Base-by-base conservation (phyloP, 2,329 filamentous ascomycete genomes). In the Penicillium sp. region DNA sequence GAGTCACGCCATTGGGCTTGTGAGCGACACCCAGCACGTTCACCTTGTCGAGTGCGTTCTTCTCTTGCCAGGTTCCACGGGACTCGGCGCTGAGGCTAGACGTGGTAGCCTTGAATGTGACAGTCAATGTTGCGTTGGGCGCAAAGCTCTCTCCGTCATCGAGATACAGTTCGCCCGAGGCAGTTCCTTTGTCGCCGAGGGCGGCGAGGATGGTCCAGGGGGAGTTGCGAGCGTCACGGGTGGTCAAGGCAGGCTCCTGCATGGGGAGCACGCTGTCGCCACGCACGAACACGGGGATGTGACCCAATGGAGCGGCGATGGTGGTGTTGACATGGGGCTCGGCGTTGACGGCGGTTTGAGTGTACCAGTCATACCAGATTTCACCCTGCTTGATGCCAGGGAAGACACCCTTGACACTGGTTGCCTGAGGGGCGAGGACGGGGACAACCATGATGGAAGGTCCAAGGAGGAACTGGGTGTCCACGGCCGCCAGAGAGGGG, bases 311-410 rank as follows among this genome's bases (percentile, higher is more conserved):
- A 4, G 87, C 87, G 22, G 80, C 71, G 60, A 89, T 85, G 4
- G 85, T 87, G 13, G 82, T 82, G 70, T 89, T 89, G 58, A 82
- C 78, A 10, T 84, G 83, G 2, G 83, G 76, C 28, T 78, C 62
- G 0, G 80, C 83, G 16, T 79, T 70, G 3, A 91, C 79, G 0
- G 80, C 80, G 0, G 81, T 81, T 54, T 87, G 84, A n/a, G 84
- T 89, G 74, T 92, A 92, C 89, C 89, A 93, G 73, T 93, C 90
- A 69, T 92, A 93, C 87, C 89, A 93, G 2, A 86, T 74, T 43
- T 85, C 84, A 2, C 81, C 87, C 0, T 82, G 75, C 1, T 81
- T 81, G 1, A 87, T 74, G 6, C 89, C 89, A 0, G 90, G 90
- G 73, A 93, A 92, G 3, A 91, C 84, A 30, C 87, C 89, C 28